Percentiles rank a stretch among this genome's conserved stretches.
Evolutionary conservation across 441 rosid species (phyloP).

Genomic region (Manihot esculenta): DNA sequence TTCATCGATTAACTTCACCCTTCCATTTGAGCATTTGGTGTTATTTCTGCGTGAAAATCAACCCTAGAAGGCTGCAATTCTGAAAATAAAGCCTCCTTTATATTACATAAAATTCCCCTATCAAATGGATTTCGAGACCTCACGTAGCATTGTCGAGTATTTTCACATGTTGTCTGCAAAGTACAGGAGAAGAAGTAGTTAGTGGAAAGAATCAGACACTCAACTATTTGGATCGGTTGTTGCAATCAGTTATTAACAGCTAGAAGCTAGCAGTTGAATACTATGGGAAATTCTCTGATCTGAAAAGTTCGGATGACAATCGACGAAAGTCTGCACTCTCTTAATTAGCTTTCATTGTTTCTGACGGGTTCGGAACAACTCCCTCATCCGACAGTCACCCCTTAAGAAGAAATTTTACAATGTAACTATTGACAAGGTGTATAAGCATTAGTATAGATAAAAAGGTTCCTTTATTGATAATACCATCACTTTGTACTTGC

Average conservation of each 20-base stretch:
- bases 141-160: slow-evolving; percentile 29
- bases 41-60: slow-evolving; percentile 44
- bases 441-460: no score
- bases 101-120: slow-evolving; percentile 35
- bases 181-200: background rate
- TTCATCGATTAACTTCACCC: background rate
- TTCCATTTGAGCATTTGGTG: slow-evolving; percentile 3
- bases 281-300: no score
- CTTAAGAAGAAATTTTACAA: no score
- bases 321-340: no score
- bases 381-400: no score
- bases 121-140: slow-evolving; percentile 38
- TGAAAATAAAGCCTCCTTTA: slow-evolving; percentile 36
- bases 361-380: no score
- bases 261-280: no score
- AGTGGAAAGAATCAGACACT: background rate
- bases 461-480: no score
- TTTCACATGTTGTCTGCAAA: slow-evolving; percentile 53
- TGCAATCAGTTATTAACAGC: no score
- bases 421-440: no score
- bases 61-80: slow-evolving; percentile 39
- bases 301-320: no score
- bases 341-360: no score
- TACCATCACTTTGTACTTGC: slow-evolving; percentile 3
- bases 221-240: background rate